Conservation (phyloP, 164 flowering plant species). For the grape (Vitis vinifera) region DNA sequence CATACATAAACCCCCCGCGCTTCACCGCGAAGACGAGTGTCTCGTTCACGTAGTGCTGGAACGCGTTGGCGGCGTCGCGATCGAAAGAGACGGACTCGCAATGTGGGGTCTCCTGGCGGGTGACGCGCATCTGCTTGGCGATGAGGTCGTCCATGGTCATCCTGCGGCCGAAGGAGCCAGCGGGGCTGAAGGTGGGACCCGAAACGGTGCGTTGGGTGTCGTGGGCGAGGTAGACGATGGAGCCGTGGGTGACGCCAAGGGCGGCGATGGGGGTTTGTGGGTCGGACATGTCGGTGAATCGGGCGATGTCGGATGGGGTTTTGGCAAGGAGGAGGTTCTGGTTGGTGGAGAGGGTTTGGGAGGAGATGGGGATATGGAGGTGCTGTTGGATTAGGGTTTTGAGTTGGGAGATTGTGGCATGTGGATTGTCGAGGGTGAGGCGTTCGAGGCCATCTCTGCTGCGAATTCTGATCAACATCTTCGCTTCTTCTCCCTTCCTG, state of each 20-base stretch:
- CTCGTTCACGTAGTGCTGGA: slow-evolving; percentile 84
- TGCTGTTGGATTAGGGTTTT: slow-evolving; percentile 68
- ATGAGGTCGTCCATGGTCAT: slow-evolving; percentile 96
- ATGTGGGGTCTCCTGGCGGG: slow-evolving; percentile 78
- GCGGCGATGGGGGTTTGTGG: slow-evolving; percentile 60
- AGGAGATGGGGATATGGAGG: slow-evolving; percentile 57
- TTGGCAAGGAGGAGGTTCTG: slow-evolving; percentile 78
- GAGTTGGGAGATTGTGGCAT: slow-evolving; percentile 56
- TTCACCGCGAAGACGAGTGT: slow-evolving; percentile 81
- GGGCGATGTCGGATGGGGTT: slow-evolving; percentile 44
- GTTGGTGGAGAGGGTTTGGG: slow-evolving; percentile 75
- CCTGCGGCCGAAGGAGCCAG: slow-evolving; percentile 84
- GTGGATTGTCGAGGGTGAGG: slow-evolving; percentile 51
- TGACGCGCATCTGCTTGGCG: slow-evolving; percentile 79
- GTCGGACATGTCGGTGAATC: slow-evolving; percentile 64
- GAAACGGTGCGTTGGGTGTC: slow-evolving; percentile 71
- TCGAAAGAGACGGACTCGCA: slow-evolving; percentile 85
- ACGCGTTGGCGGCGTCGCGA: slow-evolving; percentile 74
- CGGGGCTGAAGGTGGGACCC: slow-evolving; percentile 53
- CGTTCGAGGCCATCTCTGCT: slow-evolving; percentile 91
- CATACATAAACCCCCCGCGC: slow-evolving; percentile 93
- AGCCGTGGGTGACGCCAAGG: slow-evolving; percentile 69
- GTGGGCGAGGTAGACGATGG: slow-evolving; percentile 68
- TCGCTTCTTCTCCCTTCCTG: neutral
- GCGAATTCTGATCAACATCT: slow-evolving; percentile 81